These are phyloP conservation scores for Termitomyces sp. DNA, from an alignment of 768 basidiomycete genomes.

Conservation along the genomic window DNA sequence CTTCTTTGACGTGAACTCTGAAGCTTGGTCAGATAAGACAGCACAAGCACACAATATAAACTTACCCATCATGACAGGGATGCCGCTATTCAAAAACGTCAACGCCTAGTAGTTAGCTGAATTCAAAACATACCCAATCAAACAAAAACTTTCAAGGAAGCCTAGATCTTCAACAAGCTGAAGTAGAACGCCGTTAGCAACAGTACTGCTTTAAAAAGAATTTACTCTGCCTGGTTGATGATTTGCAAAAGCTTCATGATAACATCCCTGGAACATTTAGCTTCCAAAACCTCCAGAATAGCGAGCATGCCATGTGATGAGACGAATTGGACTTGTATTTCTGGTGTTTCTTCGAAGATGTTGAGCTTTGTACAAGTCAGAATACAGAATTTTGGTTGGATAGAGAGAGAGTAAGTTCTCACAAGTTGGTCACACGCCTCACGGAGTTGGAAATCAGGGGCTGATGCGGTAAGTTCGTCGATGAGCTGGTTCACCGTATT, in stretches of 20 bases:
- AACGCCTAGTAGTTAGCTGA: neutral
- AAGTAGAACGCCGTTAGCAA: neutral
- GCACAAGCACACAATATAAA: conserved; percentile 3
- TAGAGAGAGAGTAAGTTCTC: conserved; percentile 24
- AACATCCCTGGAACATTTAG: conserved; percentile 80
- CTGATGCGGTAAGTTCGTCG: conserved; percentile 77
- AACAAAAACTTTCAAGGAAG: conserved; percentile 91
- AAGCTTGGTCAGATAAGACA: neutral
- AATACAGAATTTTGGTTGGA: neutral
- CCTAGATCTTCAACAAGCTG: conserved; percentile 75
- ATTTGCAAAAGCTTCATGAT: conserved; percentile 82
- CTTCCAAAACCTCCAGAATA: conserved; percentile 89
- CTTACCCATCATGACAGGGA: conserved; percentile 90
- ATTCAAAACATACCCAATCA: conserved; percentile 59
- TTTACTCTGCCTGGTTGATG: conserved; percentile 69
- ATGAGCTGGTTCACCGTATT: conserved; percentile 79
- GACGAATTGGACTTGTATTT: conserved; percentile 85
- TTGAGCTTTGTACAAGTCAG: conserved; percentile 44
- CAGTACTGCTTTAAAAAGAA: neutral
- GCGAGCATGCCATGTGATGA: conserved; percentile 94
- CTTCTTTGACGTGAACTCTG: conserved; percentile 92
- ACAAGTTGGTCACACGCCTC: conserved; percentile 89
- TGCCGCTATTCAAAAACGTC: conserved; percentile 51
- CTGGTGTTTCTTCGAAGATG: conserved; percentile 74
- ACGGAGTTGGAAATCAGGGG: conserved; percentile 77